Percentiles rank a stretch among this genome's conserved stretches.
Conservation (phyloP, 2,329 filamentous ascomycete species). For the Grosmannia serpens region DNA sequence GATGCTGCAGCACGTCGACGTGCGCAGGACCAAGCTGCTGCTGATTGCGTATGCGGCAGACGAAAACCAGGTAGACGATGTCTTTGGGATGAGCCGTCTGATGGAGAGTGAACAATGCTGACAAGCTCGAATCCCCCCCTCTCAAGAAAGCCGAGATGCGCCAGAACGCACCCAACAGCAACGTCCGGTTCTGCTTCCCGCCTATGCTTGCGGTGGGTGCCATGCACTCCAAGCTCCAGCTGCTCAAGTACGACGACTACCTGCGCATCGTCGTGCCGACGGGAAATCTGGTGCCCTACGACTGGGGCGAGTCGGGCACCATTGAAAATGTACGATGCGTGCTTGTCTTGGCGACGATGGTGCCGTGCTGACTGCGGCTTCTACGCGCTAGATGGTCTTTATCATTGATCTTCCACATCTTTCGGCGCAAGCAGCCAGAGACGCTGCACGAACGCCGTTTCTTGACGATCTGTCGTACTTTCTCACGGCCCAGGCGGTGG, state of each 20-base stretch:
- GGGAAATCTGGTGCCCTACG: conserved; percentile 73
- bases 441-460: conserved; percentile 32
- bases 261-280: conserved; percentile 75
- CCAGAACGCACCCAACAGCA: conserved; percentile 35
- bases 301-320: conserved; percentile 77
- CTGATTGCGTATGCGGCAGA: conserved; percentile 44
- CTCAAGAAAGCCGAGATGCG: conserved; percentile 36
- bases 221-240: conserved; percentile 93
- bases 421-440: conserved; percentile 14
- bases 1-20: conserved; percentile 61
- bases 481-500: conserved; percentile 52
- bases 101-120: neutral
- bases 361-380: neutral
- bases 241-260: conserved; percentile 66
- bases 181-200: conserved; percentile 68
- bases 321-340: conserved; percentile 64
- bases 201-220: conserved; percentile 59
- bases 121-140: neutral
- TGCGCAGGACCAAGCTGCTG: conserved; percentile 46
- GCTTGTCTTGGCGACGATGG: neutral
- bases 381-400: conserved; percentile 53
- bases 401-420: conserved; percentile 77
- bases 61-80: conserved; percentile 36
- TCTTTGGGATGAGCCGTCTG: neutral
- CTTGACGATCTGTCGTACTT: conserved; percentile 61